Conservation (phyloP, 257 asterid species). For the Leptodermis oblonga region DNA sequence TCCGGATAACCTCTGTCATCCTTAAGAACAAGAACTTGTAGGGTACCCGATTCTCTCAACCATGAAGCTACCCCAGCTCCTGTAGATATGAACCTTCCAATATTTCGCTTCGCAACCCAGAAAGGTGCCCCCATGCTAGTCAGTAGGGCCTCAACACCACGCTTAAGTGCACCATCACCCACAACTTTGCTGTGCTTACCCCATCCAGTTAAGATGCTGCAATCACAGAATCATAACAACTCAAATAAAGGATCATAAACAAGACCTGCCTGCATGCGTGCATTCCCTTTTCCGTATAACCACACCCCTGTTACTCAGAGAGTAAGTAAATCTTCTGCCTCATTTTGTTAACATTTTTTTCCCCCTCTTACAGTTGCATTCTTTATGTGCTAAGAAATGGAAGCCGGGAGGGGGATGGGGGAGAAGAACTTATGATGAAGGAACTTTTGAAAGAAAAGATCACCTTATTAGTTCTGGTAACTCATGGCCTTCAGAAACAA, state of each 20-base stretch:
- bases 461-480: slow-evolving; percentile 72
- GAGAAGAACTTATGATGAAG: too few relatives aligned
- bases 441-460: not conserved
- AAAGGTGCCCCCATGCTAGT: slow-evolving; percentile 85
- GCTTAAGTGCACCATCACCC: slow-evolving; percentile 80
- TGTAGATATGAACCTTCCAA: slow-evolving; percentile 73
- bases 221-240: not conserved
- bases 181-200: slow-evolving; percentile 97
- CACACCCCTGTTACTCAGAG: not conserved
- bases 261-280: not conserved
- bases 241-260: not conserved
- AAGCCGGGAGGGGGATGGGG: not conserved
- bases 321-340: not conserved
- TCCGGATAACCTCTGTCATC: slow-evolving; percentile 47
- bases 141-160: slow-evolving; percentile 68
- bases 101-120: slow-evolving; percentile 65
- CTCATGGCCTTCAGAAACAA: slow-evolving; percentile 79
- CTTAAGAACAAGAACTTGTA: slow-evolving; percentile 67
- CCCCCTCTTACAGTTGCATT: not conserved
- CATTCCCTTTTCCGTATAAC: not conserved
- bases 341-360: not conserved
- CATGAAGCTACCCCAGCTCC: slow-evolving; percentile 81
- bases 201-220: slow-evolving; percentile 97
- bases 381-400: not conserved
- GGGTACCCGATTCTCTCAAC: slow-evolving; percentile 82